Evolutionary conservation across 805 yeast species (phyloP), one percentile per base, ranked within the genome.

Genomic region (Saccharomyces eubayanus): DNA sequence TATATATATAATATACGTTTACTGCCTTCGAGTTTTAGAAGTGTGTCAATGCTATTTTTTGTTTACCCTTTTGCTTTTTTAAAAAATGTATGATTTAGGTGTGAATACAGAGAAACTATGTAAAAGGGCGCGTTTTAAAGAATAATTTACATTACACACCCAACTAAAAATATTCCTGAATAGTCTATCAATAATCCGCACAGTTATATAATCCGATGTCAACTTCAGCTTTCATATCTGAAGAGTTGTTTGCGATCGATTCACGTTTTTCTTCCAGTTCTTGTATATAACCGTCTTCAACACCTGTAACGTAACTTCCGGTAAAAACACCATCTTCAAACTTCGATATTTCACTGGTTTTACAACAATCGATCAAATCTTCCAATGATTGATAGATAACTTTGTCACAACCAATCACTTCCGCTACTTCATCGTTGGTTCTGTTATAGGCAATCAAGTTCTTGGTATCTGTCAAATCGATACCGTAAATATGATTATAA

Each of bases 301-400:
- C 85, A 52, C 98, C 98, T n/a, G 99, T 94, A 56, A 92, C 84
- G 70, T 94, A 94, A 56, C 83, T 73, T 49, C 99, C 99, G 10
- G 96, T 94, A 72, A 94, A 94, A 12, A 94, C 99, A 69, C 99
- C 99, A 51, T 89, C 91, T 74, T 94, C 99, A 64, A 90, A 94
- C 43, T 84, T 80, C 16, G 69, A 66, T 28, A 69, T 66, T 5
- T 55, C 51, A 5, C 70, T 75, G 2, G 81, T 72, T 57, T 74
- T 72, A 71, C 97, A 90, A 65, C 97, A 90, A 36, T 80, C 87
- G 31, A 88, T 71, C 67, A 94, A 78, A 68, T 94, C 98, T 46
- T 85, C 81, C 57, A 94, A 74, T 45, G 84, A 80, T 76, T 94
- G 98, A 73, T 86, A 94, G 56, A 91, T 85, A 31, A 94, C 96